phyloP scores from a whole-genome alignment of 192 early-diverging fungal genomes.

The Gamsiella multidivaricata region DNA sequence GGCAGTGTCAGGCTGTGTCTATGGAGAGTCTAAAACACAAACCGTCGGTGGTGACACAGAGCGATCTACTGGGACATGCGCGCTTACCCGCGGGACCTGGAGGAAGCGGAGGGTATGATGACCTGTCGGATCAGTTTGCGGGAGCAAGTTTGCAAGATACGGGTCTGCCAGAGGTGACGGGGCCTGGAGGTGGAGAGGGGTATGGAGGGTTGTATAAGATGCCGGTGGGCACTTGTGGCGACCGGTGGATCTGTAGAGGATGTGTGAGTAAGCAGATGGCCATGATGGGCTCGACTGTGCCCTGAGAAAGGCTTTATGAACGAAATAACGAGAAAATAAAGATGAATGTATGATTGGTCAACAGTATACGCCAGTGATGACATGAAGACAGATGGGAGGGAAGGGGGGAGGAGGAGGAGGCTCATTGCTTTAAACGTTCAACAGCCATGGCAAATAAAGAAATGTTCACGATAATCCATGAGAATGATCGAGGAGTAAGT shows the following conservation, averaged over 20 bases:
- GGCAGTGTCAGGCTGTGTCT: constrained; percentile 7
- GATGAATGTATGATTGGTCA: no score
- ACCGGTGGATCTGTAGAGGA: constrained; percentile 54
- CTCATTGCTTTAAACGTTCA: no score
- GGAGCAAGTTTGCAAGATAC: background rate
- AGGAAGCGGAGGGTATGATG: constrained; percentile 12
- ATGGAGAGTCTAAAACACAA: background rate
- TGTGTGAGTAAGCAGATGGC: constrained; percentile 46
- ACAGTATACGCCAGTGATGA: no score
- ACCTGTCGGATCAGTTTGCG: constrained; percentile 13
- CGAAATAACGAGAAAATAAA: no score
- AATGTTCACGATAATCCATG: no score
- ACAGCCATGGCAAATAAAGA: no score
- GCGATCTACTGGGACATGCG: no score
- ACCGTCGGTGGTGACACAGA: background rate
- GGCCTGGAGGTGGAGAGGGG: constrained; percentile 47
- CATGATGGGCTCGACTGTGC: background rate
- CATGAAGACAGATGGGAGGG: no score
- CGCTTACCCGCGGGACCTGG: background rate
- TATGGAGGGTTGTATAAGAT: constrained; percentile 51
- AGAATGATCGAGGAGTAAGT: no score
- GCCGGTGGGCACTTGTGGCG: constrained; percentile 46
- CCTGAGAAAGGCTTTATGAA: no score
- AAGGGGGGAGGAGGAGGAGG: no score
- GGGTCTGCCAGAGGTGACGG: constrained; percentile 40